Percentiles rank a stretch among this genome's conserved stretches.
phyloP scores from a whole-genome alignment of 2,329 filamentous ascomycete genomes.

The Pyrenochaeta sp. region DNA sequence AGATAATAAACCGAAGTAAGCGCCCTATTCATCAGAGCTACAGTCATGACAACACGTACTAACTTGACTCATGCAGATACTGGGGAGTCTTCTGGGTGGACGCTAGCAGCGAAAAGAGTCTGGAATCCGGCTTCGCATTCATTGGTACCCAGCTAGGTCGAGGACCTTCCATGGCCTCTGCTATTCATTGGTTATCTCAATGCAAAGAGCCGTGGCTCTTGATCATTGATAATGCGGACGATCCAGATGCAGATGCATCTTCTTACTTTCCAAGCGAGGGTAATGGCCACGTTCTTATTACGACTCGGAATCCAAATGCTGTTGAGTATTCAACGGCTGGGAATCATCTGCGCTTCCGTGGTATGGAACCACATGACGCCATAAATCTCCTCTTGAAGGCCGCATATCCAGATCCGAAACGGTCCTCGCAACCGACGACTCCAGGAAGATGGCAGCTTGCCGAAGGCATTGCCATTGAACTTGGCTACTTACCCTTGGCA shows the following conservation, averaged over 20 bases:
- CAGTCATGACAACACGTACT: not conserved
- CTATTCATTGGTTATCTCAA: slow-evolving; percentile 25
- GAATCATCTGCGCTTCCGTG: slow-evolving; percentile 27
- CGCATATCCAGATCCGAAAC: slow-evolving; percentile 16
- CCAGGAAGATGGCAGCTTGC: slow-evolving; percentile 10
- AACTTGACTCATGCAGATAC: slow-evolving; percentile 24
- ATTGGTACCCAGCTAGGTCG: slow-evolving; percentile 36
- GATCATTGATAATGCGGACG: slow-evolving; percentile 43
- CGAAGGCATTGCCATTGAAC: slow-evolving; percentile 22
- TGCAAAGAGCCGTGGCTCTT: slow-evolving; percentile 33
- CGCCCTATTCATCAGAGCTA: slow-evolving; percentile 4
- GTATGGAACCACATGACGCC: slow-evolving; percentile 28
- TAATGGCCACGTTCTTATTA: slow-evolving; percentile 36
- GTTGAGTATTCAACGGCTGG: slow-evolving; percentile 24
- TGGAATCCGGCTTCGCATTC: slow-evolving; percentile 31
- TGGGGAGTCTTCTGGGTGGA: slow-evolving; percentile 52
- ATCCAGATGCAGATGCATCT: slow-evolving; percentile 22
- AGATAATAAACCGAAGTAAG: slow-evolving; percentile 46
- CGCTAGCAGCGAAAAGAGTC: slow-evolving; percentile 33
- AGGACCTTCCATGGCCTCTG: slow-evolving; percentile 35
- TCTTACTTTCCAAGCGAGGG: slow-evolving; percentile 34
- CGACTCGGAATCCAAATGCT: slow-evolving; percentile 36
- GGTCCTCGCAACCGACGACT: not conserved
- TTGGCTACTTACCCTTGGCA: slow-evolving; percentile 40
- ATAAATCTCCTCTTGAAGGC: slow-evolving; percentile 32